Conservation (phyloP, 495 filamentous ascomycete species). For the Neurospora sp. region DNA sequence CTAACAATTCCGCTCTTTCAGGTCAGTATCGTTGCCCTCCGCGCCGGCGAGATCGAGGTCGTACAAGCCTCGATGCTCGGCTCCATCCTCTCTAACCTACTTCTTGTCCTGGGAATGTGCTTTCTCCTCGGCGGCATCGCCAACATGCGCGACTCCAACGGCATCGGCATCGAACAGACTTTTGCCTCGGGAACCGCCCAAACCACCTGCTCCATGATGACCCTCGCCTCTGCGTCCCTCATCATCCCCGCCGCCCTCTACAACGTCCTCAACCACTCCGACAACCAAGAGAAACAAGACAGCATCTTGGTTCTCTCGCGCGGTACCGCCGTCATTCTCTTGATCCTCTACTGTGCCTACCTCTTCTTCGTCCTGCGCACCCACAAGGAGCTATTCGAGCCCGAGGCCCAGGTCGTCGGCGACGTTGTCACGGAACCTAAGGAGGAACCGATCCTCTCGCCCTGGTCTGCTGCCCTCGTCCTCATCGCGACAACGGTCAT, state of each 20-base stretch:
- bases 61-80: slow-evolving; percentile 98
- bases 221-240: slow-evolving; percentile 78
- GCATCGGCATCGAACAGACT: slow-evolving; percentile 47
- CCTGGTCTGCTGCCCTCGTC: slow-evolving; percentile 60
- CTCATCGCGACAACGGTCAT: slow-evolving; percentile 68
- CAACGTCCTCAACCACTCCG: slow-evolving; percentile 30
- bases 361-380: slow-evolving; percentile 83
- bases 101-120: slow-evolving; percentile 93
- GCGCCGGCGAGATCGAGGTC: slow-evolving; percentile 78
- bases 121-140: slow-evolving; percentile 80
- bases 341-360: slow-evolving; percentile 82
- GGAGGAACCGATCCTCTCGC: slow-evolving; percentile 49
- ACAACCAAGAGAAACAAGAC: slow-evolving; percentile 33
- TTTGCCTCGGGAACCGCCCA: slow-evolving; percentile 87
- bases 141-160: slow-evolving; percentile 35
- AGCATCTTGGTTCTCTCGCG: slow-evolving; percentile 80
- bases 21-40: slow-evolving; percentile 90
- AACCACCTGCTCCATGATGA: slow-evolving; percentile 94
- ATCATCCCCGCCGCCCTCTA: slow-evolving; percentile 79
- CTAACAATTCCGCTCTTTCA: slow-evolving; percentile 25
- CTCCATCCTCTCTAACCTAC: slow-evolving; percentile 89
- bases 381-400: slow-evolving; percentile 73
- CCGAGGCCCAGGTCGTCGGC: slow-evolving; percentile 33
- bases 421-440: slow-evolving; percentile 36
- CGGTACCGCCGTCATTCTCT: slow-evolving; percentile 80